Evolutionary conservation across 2,329 filamentous ascomycete species (phyloP), one percentile per base, ranked within the genome.

Genomic region (Cercospora brassicicola): DNA sequence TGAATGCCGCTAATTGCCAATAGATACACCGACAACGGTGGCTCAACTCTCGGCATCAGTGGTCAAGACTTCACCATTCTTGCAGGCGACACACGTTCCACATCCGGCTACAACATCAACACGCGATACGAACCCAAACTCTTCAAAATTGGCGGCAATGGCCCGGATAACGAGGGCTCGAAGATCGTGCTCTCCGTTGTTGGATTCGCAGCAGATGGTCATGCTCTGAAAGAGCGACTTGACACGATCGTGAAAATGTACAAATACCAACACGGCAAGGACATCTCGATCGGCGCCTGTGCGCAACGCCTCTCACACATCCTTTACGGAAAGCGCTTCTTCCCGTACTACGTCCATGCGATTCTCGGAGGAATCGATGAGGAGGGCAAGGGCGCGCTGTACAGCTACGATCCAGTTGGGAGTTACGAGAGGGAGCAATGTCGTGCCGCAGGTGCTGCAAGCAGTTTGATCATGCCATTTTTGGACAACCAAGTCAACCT

Each of bases 401-500:
- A 97, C 86, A 95, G 91, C 72, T 99, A 99, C 83, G 95, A 99
- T 79, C 95, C 95, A 0, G 95, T 99, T 51, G 95, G 95, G 74
- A 96, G 92, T 79, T 99, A 98, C 83, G 95, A 99, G 86, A 86
- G 95, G 73, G 95, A 99, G 83, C 92, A 96, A 83, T 97, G 94
- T 84, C 89, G 94, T 73, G 94, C 95, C 39, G 95, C 92, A 51
- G 95, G 95, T 76, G 94, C 95, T 13, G 91, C 93, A 64, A 75
- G 72, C 59, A 95, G 92, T 77, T 84, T 99, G 81, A 99, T 99
- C 82, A 99, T 97, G 92, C 95, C 95, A 1, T 99, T 99, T 86
- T 83, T 99, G 78, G 95, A 99, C 82, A 99, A 99, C 81, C 96
- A 99, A 83, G 95, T 99, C 84, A 98, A 98, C 84, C 94, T 94